Evolutionary conservation across 768 basidiomycete species (phyloP).

Genomic region (Suillus subalutaceus): DNA sequence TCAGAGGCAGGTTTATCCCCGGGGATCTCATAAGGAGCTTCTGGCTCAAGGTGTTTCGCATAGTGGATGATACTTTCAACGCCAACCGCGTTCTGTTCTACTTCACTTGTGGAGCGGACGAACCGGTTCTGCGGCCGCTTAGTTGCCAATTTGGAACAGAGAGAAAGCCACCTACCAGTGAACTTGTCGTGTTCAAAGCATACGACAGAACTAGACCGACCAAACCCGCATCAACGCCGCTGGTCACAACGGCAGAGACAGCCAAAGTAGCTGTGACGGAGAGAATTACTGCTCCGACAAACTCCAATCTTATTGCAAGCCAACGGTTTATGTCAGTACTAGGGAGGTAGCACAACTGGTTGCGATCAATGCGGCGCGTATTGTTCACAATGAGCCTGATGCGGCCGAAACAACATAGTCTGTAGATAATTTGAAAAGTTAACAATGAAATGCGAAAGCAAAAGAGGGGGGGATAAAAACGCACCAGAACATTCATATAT

Average conservation of each 20-base stretch:
- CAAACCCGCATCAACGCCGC: conserved; percentile 81
- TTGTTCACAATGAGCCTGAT: conserved; percentile 48
- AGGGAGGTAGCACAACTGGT: conserved; percentile 78
- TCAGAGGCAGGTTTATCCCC: conserved; percentile 51
- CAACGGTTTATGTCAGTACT: conserved; percentile 80
- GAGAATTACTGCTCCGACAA: conserved; percentile 80
- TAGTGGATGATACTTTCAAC: conserved; percentile 89
- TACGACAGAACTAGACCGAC: conserved; percentile 88
- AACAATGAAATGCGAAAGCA: no score
- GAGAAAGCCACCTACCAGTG: conserved; percentile 55
- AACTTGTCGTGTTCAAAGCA: conserved; percentile 81
- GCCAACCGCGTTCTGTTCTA: conserved; percentile 89
- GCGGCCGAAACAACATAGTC: no score
- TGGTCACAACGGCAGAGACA: conserved; percentile 69
- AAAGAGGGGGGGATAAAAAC: no score
- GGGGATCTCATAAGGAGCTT: conserved; percentile 73
- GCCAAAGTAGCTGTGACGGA: conserved; percentile 69
- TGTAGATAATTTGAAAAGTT: no score
- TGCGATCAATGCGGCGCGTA: conserved; percentile 77
- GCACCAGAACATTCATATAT: no score
- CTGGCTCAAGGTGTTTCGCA: conserved; percentile 61
- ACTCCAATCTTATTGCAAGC: conserved; percentile 83
- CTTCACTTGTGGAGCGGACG: conserved; percentile 81
- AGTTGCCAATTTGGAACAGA: conserved; percentile 5
- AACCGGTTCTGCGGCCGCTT: conserved; percentile 68